These are phyloP conservation scores for Cryptococcus amylolentus DNA, from an alignment of 1,284 basidiomycete genomes.

Conservation along the genomic window DNA sequence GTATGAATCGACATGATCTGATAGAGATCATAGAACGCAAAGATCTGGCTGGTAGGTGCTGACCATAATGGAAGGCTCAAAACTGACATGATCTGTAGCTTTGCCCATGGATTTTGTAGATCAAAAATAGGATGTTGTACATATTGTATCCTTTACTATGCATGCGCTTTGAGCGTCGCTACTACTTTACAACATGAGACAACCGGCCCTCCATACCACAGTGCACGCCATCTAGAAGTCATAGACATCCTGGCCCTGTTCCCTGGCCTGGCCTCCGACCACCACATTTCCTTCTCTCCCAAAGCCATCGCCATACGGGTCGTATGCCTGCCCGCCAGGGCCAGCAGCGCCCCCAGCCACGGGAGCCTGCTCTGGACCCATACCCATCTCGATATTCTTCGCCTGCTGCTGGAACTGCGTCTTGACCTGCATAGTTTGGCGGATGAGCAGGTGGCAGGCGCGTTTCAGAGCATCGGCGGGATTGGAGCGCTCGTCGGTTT, in stretches of 20 bases:
- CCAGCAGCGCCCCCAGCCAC: constrained; percentile 10
- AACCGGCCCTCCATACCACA: neutral
- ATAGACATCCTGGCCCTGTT: constrained; percentile 34
- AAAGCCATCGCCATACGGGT: constrained; percentile 44
- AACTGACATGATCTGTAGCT: neutral
- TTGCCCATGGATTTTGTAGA: constrained; percentile 11
- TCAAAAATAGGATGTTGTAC: constrained; percentile 1
- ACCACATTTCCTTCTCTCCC: constrained; percentile 15
- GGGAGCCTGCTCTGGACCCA: constrained; percentile 38
- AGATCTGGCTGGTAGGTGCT: constrained; percentile 63
- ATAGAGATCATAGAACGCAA: constrained; percentile 65
- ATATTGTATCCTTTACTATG: neutral
- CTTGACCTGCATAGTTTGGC: constrained; percentile 58
- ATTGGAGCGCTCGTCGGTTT: constrained; percentile 84
- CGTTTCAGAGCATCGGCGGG: constrained; percentile 79
- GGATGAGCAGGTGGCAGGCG: constrained; percentile 79
- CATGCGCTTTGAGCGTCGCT: neutral
- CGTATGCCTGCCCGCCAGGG: constrained; percentile 18
- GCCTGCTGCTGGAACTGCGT: constrained; percentile 53
- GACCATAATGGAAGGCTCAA: neutral
- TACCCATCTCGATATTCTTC: constrained; percentile 51
- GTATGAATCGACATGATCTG: constrained; percentile 66
- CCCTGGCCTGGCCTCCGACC: constrained; percentile 17
- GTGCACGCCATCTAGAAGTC: constrained; percentile 32
- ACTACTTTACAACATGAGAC: neutral